Percentiles rank a stretch among this genome's conserved stretches.
phyloP scores from a whole-genome alignment of 2,329 filamentous ascomycete genomes.

The Fusarium setosum region DNA sequence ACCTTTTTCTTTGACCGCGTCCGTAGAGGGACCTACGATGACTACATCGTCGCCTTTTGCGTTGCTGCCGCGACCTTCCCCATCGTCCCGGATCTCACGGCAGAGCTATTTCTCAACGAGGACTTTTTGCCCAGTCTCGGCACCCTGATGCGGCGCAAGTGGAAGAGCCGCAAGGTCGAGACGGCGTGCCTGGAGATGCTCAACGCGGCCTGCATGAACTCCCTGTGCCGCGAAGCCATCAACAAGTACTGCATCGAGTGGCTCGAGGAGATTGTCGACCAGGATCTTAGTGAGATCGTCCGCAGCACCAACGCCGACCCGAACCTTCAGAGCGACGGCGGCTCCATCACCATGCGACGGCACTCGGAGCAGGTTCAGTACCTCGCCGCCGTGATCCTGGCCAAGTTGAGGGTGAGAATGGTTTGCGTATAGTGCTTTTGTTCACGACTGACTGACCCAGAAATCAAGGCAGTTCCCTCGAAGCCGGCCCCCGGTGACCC shows the following conservation, averaged over 20 bases:
- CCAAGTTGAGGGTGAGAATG: slow-evolving; percentile 71
- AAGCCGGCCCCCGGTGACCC: slow-evolving; percentile 52
- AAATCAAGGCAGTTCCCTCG: slow-evolving; percentile 65
- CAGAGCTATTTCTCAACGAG: slow-evolving; percentile 86
- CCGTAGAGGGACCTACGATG: slow-evolving; percentile 81
- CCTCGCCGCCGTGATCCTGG: slow-evolving; percentile 79
- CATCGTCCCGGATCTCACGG: slow-evolving; percentile 79
- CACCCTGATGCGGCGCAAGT: slow-evolving; percentile 80
- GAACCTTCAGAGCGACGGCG: slow-evolving; percentile 68
- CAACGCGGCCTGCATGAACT: slow-evolving; percentile 90
- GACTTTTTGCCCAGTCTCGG: slow-evolving; percentile 85
- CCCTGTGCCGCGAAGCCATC: slow-evolving; percentile 83
- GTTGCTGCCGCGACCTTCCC: slow-evolving; percentile 92
- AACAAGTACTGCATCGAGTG: slow-evolving; percentile 87
- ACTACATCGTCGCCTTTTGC: slow-evolving; percentile 91
- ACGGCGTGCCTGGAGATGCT: slow-evolving; percentile 89
- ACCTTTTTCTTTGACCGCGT: slow-evolving; percentile 81
- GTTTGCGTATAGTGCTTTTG: slow-evolving; percentile 18
- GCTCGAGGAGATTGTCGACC: slow-evolving; percentile 85
- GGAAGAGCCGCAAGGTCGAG: slow-evolving; percentile 88
- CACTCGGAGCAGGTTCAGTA: slow-evolving; percentile 73
- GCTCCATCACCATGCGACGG: slow-evolving; percentile 68
- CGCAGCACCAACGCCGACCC: slow-evolving; percentile 63
- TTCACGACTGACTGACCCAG: slow-evolving; percentile 61
- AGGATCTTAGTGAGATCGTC: slow-evolving; percentile 70